Conservation (phyloP, 768 basidiomycete genomes). For the Scleroderma bovista region DNA sequence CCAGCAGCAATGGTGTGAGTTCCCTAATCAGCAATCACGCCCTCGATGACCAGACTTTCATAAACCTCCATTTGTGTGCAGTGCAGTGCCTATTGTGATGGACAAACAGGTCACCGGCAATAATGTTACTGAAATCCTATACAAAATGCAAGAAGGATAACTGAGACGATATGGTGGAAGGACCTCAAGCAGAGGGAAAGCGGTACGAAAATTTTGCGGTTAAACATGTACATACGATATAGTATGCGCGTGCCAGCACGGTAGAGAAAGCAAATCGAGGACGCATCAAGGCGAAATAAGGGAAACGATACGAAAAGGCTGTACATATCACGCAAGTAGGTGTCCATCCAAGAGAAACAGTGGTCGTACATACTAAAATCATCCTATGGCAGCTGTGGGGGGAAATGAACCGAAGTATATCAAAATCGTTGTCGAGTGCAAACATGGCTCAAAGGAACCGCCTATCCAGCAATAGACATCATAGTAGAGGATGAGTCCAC, state of each 20-base stretch:
- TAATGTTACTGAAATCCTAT: background rate
- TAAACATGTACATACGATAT: background rate
- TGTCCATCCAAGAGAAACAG: too few relatives aligned
- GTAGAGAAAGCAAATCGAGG: background rate
- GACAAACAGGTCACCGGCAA: too few relatives aligned
- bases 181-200: background rate
- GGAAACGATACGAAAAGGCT: too few relatives aligned
- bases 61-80: too few relatives aligned
- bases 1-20: too few relatives aligned
- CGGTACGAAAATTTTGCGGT: background rate
- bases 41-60: too few relatives aligned
- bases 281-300: background rate
- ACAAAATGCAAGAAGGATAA: background rate
- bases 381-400: background rate
- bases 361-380: background rate
- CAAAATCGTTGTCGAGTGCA: background rate
- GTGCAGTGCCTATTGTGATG: too few relatives aligned
- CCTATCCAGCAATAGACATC: constrained; percentile 6
- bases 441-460: background rate
- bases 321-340: too few relatives aligned
- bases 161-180: background rate
- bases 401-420: background rate
- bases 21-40: too few relatives aligned
- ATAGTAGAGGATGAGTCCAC: constrained; percentile 6
- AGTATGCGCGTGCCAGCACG: background rate